Base-by-base conservation (phyloP, 352 stramenopile genomes). In the Pythium apleroticum region DNA sequence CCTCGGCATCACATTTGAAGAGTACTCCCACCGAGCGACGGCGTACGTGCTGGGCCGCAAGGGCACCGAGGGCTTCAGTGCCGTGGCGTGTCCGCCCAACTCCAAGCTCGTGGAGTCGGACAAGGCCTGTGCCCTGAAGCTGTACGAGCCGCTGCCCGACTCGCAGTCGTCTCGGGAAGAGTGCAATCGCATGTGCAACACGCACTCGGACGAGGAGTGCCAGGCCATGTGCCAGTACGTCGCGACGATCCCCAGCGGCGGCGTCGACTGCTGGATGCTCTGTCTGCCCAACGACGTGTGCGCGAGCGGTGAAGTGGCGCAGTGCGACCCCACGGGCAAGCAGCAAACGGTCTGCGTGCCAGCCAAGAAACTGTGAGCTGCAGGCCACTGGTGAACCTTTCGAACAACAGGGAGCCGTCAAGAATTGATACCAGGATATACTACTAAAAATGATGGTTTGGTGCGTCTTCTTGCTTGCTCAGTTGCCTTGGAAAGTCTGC, bases 401-500 rank as follows among this genome's bases (percentile, higher is more conserved):
- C n/a, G n/a, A n/a, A n/a, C n/a, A n/a, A n/a, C n/a, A n/a, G n/a
- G n/a, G n/a, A n/a, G n/a, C n/a, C n/a, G n/a, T n/a, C n/a, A n/a
- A n/a, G n/a, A n/a, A n/a, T n/a, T n/a, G n/a, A n/a, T n/a, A n/a
- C n/a, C n/a, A n/a, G n/a, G 39, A 41, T 33, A 33, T 33, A 33
- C 30, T 33, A 9, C 30, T 33, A 9, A 9, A 33, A 33, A 9
- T 4, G 30, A 33, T 33, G 30, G 4, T 33, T 33, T 33, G 30
- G 4, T 33, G 4, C 30, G 30, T 9, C 9, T 33, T 9, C 4
- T 4, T 33, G 30, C 9, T 33, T 33, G 30, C 30, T 33, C 30
- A 27, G 15, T 56, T 46, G 28, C 85, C 82, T 56, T 95, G 86
- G 63, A 96, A 96, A 0, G 90, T 97, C 66, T 95, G 84, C 65